Evolutionary conservation across 2,329 filamentous ascomycete species (phyloP), one percentile per base, ranked within the genome.

Genomic region (Aspergillus hiratsukae): DNA sequence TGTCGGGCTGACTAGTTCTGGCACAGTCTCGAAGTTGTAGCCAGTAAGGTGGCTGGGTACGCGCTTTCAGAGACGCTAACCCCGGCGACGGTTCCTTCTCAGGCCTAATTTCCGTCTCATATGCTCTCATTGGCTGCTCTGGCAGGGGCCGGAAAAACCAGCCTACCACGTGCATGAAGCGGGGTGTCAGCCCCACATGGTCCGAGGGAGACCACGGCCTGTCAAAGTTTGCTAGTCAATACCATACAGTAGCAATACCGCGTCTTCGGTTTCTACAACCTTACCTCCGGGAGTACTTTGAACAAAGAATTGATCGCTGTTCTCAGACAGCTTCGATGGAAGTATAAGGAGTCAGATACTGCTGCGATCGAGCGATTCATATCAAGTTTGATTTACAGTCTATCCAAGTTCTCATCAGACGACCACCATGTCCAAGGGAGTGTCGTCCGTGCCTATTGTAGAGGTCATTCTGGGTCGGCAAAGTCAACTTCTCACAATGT

Each of bases 141-240:
- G 40, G 50, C 57, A 29, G 35, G 57, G 51, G 54, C n/a, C 57
- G 57, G 57, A 56, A 49, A 58, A 35, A 49, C 40, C 40, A 54
- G 43, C 57, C 57, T 58, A 58, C 54, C 57, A 56, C 57, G 57
- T 58, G 57, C 46, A 40, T 41, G 41, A 45, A 19, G 8, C 11
- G 41, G 21, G 5, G n/a, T 9, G 8, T 1, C n/a, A 4, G 41
- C n/a, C 11, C 41, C 41, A 45, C 41, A 45, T 45, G 41, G n/a
- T 19, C 41, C 8, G 41, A 21, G 8, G 3, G 4, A 19, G 37
- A 37, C 31, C 31, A 37, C 5, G 17, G 10, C 11, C 31, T 37
- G 14, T 37, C 31, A 37, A 37, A 37, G n/a, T 45, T 45, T 45
- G 41, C 41, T 45, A 17, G 41, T 37, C 31, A 37, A 37, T 17